Percentiles rank a stretch among this genome's conserved stretches.
Evolutionary conservation across 129 eudicot genomes (phyloP).

Genomic region (Arctium lappa): DNA sequence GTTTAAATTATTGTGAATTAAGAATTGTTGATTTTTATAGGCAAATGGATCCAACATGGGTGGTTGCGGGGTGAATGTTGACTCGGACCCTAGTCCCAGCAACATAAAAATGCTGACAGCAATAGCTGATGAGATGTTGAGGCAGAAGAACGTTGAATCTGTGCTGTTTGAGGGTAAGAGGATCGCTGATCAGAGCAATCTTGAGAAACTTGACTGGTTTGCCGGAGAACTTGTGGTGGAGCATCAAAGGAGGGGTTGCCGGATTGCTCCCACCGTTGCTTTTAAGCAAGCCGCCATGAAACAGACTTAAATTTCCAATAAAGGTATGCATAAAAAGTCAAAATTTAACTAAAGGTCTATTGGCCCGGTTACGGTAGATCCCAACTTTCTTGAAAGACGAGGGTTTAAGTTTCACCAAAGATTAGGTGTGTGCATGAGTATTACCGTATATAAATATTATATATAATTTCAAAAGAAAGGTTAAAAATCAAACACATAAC

Average conservation of each 20-base stretch:
- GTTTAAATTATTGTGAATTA: not conserved
- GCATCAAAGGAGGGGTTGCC: conserved; percentile 91
- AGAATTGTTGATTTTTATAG: conserved; percentile 27
- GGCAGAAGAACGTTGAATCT: conserved; percentile 84
- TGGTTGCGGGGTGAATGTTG: conserved; percentile 61
- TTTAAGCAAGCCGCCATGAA: conserved; percentile 67
- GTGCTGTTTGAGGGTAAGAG: conserved; percentile 79
- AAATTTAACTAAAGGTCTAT: not conserved
- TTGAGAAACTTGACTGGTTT: conserved; percentile 91
- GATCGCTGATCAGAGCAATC: conserved; percentile 74
- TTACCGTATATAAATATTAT: too few relatives aligned
- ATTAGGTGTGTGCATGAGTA: not conserved
- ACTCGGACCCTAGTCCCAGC: conserved; percentile 69
- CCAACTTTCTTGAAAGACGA: too few relatives aligned
- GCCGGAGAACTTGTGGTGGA: conserved; percentile 91
- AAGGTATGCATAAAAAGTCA: conserved; percentile 7
- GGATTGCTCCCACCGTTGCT: conserved; percentile 99
- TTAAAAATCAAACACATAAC: not conserved
- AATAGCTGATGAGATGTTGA: conserved; percentile 82
- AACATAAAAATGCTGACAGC: conserved; percentile 62
- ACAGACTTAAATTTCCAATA: conserved; percentile 13
- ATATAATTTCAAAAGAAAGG: not conserved
- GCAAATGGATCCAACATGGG: conserved; percentile 75
- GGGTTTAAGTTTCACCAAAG: not conserved
- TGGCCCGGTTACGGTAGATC: not conserved